phyloP scores from a whole-genome alignment of 768 basidiomycete genomes.

The Cubamyces sp. region DNA sequence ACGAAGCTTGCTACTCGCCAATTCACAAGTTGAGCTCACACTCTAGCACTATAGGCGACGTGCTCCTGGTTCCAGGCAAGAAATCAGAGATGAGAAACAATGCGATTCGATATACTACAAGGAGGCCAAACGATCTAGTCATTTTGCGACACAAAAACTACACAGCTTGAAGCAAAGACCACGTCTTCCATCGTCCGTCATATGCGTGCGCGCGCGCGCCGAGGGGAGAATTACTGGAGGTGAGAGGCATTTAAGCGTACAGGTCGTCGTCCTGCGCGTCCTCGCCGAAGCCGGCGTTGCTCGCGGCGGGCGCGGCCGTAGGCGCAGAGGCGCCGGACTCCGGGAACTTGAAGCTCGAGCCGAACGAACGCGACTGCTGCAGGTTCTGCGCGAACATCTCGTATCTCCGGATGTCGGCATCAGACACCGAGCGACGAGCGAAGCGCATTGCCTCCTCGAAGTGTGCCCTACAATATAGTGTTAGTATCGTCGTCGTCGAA shows the following conservation, averaged over 20 bases:
- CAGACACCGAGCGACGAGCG: slow-evolving; percentile 95
- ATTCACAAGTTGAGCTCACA: no score
- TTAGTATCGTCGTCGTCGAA: slow-evolving; percentile 13
- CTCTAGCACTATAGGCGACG: not conserved
- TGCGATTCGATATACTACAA: slow-evolving; percentile 27
- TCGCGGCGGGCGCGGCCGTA: slow-evolving; percentile 46
- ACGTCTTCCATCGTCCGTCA: slow-evolving; percentile 13
- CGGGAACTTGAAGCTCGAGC: slow-evolving; percentile 98
- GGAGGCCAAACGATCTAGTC: slow-evolving; percentile 24
- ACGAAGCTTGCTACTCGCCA: no score
- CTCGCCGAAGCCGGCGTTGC: slow-evolving; percentile 81
- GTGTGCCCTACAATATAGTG: slow-evolving; percentile 63
- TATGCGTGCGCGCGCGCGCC: not conserved
- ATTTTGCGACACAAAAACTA: slow-evolving; percentile 21
- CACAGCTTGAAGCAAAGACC: slow-evolving; percentile 16
- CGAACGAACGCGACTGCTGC: slow-evolving; percentile 90
- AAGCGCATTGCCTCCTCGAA: slow-evolving; percentile 99
- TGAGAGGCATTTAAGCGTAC: slow-evolving; percentile 61
- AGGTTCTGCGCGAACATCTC: slow-evolving; percentile 96
- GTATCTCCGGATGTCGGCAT: slow-evolving; percentile 95
- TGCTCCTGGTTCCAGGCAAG: not conserved
- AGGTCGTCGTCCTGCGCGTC: slow-evolving; percentile 90
- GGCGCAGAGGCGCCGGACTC: slow-evolving; percentile 53
- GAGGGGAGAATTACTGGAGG: not conserved
- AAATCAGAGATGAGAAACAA: not conserved